phyloP scores from a whole-genome alignment of 768 basidiomycete species.

The Lepiota brunneoincarnata region DNA sequence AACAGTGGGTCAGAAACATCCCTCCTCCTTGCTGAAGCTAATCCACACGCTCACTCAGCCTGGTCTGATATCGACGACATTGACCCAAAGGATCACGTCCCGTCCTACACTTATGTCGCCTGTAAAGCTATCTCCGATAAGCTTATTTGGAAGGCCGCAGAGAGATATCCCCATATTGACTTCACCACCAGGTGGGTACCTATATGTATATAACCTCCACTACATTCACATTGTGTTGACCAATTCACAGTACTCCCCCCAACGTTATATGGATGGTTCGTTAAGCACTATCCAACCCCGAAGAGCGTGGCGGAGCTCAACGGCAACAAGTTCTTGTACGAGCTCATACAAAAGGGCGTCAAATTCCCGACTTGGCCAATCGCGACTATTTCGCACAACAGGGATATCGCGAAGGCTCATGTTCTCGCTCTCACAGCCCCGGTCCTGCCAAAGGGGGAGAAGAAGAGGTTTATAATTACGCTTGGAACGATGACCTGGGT shows the following conservation, averaged over 20 bases:
- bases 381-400: background rate
- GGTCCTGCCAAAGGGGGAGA: background rate
- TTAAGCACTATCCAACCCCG: background rate
- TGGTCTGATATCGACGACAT: background rate
- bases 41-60: too few relatives aligned
- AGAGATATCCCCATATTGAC: background rate
- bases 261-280: background rate
- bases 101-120: background rate
- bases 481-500: conserved; percentile 5
- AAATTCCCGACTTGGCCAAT: background rate
- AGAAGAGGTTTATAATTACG: background rate
- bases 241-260: background rate
- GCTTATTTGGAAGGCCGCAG: background rate
- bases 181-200: background rate
- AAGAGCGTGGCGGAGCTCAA: background rate
- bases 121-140: background rate
- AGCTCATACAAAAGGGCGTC: background rate
- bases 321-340: background rate
- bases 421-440: background rate
- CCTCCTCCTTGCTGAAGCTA: too few relatives aligned
- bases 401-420: background rate
- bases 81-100: background rate
- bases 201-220: background rate
- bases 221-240: background rate
- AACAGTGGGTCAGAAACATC: background rate